phyloP scores from a whole-genome alignment of 176 grass and related monocot genomes.

The Zizania latifolia region DNA sequence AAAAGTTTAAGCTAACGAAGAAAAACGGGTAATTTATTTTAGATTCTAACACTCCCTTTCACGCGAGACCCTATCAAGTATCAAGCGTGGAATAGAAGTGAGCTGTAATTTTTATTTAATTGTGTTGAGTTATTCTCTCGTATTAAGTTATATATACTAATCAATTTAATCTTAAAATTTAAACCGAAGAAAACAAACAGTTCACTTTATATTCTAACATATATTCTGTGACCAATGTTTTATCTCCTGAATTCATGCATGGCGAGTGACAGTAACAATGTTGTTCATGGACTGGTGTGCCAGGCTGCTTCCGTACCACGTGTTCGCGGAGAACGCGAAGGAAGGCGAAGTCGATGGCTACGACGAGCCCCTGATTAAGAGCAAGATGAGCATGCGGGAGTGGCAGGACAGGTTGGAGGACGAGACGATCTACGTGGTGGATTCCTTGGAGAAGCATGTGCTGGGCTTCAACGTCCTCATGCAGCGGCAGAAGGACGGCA shows the following conservation, averaged over 20 bases:
- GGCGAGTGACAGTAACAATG: not conserved
- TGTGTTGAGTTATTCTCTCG: no score
- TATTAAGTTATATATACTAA: no score
- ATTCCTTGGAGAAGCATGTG: slow-evolving; percentile 42
- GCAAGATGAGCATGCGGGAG: not conserved
- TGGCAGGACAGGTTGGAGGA: not conserved
- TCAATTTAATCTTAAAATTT: no score
- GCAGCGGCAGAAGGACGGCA: slow-evolving; percentile 8
- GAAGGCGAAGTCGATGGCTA: not conserved
- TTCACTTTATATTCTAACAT: no score
- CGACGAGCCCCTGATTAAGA: not conserved
- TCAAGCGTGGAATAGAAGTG: no score
- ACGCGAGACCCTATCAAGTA: not conserved
- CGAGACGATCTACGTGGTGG: not conserved
- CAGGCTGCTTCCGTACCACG: slow-evolving; percentile 46
- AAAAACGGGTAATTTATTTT: not conserved
- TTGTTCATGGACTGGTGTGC: not conserved
- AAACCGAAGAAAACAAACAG: no score
- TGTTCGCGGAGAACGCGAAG: slow-evolving; percentile 29
- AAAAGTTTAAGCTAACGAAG: not conserved
- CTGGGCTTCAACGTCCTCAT: slow-evolving; percentile 19
- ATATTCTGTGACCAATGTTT: not conserved
- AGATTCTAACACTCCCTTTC: no score
- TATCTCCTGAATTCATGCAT: not conserved
- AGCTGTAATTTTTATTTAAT: no score